Conservation (phyloP, 2,329 filamentous ascomycete genomes). For the Epichloe coenophiala region DNA sequence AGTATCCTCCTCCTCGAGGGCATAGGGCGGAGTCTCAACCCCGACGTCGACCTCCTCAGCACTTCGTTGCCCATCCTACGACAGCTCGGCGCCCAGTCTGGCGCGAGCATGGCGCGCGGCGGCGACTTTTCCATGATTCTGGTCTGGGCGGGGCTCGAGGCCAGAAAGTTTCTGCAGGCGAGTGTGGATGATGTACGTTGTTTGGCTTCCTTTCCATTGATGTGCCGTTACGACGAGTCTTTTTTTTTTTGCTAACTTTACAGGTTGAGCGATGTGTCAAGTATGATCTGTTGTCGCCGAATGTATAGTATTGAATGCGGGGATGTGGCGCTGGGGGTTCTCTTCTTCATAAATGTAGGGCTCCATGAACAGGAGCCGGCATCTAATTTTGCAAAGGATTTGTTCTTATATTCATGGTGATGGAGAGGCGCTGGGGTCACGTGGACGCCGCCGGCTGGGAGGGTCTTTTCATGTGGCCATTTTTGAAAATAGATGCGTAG, state of each 20-base stretch:
- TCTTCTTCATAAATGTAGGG: neutral
- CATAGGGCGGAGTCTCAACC: conserved; percentile 78
- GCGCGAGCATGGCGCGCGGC: conserved; percentile 53
- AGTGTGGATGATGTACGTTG: conserved; percentile 70
- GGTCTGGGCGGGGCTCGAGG: conserved; percentile 84
- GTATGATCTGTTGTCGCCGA: conserved; percentile 77
- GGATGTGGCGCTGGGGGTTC: neutral
- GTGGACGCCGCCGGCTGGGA: no score
- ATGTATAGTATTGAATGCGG: conserved; percentile 42
- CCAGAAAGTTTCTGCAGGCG: conserved; percentile 75
- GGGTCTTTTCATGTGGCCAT: no score
- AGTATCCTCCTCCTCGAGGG: conserved; percentile 89
- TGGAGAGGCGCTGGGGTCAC: no score
- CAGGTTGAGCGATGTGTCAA: conserved; percentile 81
- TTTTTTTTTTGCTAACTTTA: neutral
- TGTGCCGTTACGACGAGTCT: conserved; percentile 1
- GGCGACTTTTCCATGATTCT: conserved; percentile 77
- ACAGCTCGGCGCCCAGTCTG: conserved; percentile 69
- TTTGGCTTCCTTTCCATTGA: no score
- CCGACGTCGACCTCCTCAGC: conserved; percentile 71
- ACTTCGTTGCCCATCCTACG: conserved; percentile 83
- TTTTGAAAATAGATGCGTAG: no score
- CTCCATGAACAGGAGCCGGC: no score
- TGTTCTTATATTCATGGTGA: no score
- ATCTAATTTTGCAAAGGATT: no score